These are phyloP conservation scores for Oxytropis ochrocephala DNA, from an alignment of 306 rosid genomes.

Conservation along the genomic window DNA sequence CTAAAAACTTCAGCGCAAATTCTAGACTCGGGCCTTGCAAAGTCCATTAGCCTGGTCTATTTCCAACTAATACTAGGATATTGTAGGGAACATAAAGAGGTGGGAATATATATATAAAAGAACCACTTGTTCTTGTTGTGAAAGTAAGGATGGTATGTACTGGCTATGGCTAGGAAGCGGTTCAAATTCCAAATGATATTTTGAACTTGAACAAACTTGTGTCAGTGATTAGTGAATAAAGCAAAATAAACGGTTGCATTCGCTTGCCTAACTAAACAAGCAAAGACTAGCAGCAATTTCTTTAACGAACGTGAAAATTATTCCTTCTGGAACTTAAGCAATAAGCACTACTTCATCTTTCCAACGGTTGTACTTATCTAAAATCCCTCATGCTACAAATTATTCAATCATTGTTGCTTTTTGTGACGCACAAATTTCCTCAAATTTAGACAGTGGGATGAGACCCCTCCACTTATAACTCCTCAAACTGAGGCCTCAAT, in stretches of 20 bases:
- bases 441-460: slow-evolving; percentile 14
- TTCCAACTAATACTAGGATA: not conserved
- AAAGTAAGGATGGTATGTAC: not conserved
- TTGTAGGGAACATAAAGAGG: not conserved
- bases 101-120: not conserved
- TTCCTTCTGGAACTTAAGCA: slow-evolving; percentile 5
- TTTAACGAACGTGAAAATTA: not conserved
- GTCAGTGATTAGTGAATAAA: slow-evolving; percentile 8
- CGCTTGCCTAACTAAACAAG: not conserved
- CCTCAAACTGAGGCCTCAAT: not conserved
- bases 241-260: slow-evolving; percentile 27
- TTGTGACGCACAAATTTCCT: slow-evolving; percentile 2
- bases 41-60: too few species aligned
- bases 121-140: not conserved
- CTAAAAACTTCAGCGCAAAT: too few species aligned
- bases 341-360: not conserved
- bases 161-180: not conserved
- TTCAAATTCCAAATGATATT: slow-evolving; percentile 12
- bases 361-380: slow-evolving; percentile 18
- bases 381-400: slow-evolving; percentile 1
- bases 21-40: too few species aligned
- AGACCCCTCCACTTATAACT: slow-evolving; percentile 29
- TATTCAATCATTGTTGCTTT: slow-evolving; percentile 14
- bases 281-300: not conserved
- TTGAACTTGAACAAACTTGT: not conserved